These are phyloP conservation scores for Persicaria maculosa DNA, from an alignment of 148 eudicot species.

Conservation along the genomic window DNA sequence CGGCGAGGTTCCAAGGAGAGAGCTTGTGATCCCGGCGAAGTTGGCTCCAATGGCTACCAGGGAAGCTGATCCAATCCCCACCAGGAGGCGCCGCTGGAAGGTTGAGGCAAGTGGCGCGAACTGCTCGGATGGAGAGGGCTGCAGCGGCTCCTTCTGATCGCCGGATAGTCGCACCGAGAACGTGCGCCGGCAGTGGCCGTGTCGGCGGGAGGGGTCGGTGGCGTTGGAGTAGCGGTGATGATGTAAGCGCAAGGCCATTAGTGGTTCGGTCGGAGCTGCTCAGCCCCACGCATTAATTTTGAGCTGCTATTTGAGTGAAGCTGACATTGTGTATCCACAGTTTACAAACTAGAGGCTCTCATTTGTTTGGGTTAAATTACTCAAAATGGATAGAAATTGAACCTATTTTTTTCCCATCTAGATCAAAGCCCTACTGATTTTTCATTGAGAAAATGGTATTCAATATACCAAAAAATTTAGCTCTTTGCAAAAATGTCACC, in stretches of 20 bases:
- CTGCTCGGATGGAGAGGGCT: constrained; percentile 47
- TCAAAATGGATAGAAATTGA: not conserved
- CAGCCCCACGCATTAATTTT: not conserved
- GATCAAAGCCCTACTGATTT: too few relatives aligned
- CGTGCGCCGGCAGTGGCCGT: not conserved
- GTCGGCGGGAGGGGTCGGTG: not conserved
- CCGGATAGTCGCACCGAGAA: constrained; percentile 17
- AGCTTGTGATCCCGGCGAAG: constrained; percentile 75
- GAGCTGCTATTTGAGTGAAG: not conserved
- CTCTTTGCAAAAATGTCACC: too few relatives aligned
- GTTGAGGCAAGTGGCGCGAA: constrained; percentile 47
- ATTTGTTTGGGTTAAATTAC: not conserved
- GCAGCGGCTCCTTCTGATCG: constrained; percentile 28
- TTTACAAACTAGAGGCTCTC: not conserved
- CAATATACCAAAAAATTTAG: too few relatives aligned
- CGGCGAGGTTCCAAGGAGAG: constrained; percentile 64
- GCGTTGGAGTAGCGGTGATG: not conserved
- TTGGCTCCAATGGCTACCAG: constrained; percentile 77
- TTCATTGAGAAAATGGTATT: too few relatives aligned
- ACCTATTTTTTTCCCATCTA: too few relatives aligned
- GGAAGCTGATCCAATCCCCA: constrained; percentile 77
- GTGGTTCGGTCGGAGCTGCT: not conserved
- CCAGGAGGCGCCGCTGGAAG: constrained; percentile 54
- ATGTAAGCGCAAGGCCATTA: constrained; percentile 1
- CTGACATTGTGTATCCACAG: not conserved